Evolutionary conservation across 2,329 filamentous ascomycete species (phyloP).

Genomic region (Emericellopsis atlantica): DNA sequence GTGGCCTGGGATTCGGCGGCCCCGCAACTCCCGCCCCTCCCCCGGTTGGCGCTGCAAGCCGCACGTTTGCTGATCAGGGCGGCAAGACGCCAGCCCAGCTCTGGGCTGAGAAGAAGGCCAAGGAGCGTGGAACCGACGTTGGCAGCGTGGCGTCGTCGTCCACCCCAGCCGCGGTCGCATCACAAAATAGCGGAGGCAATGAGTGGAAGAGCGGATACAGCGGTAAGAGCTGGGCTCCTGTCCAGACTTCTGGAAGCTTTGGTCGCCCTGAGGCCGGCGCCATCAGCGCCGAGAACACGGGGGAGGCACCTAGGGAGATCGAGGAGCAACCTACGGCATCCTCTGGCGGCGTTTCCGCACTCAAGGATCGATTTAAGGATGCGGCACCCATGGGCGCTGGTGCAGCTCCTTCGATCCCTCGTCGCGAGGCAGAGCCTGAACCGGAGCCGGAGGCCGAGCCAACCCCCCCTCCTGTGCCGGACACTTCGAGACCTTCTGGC

Average conservation of each 20-base stretch:
- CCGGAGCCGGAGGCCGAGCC: constrained; percentile 38
- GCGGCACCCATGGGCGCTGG: constrained; percentile 50
- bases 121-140: constrained; percentile 44
- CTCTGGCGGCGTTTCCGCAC: constrained; percentile 54
- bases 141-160: constrained; percentile 28
- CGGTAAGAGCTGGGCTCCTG: constrained; percentile 82
- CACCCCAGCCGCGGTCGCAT: constrained; percentile 31
- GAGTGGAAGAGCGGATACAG: constrained; percentile 88
- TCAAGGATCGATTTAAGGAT: constrained; percentile 75
- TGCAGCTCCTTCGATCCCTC: constrained; percentile 21
- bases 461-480: constrained; percentile 36
- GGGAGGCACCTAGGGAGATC: constrained; percentile 29
- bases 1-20: constrained; percentile 50
- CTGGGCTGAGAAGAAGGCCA: constrained; percentile 96
- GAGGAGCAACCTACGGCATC: constrained; percentile 41
- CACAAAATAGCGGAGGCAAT: constrained; percentile 57
- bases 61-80: constrained; percentile 86
- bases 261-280: constrained; percentile 45
- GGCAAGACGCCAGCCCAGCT: constrained; percentile 95
- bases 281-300: constrained; percentile 41
- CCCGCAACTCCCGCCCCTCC: constrained; percentile 34
- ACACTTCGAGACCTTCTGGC: constrained; percentile 56
- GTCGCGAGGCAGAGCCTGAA: constrained; percentile 11
- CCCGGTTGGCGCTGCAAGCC: constrained; percentile 69
- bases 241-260: constrained; percentile 57